Evolutionary conservation across 2,329 filamentous ascomycete species (phyloP), one percentile per base, ranked within the genome.

Genomic region (Ophioceras dolichostomum): DNA sequence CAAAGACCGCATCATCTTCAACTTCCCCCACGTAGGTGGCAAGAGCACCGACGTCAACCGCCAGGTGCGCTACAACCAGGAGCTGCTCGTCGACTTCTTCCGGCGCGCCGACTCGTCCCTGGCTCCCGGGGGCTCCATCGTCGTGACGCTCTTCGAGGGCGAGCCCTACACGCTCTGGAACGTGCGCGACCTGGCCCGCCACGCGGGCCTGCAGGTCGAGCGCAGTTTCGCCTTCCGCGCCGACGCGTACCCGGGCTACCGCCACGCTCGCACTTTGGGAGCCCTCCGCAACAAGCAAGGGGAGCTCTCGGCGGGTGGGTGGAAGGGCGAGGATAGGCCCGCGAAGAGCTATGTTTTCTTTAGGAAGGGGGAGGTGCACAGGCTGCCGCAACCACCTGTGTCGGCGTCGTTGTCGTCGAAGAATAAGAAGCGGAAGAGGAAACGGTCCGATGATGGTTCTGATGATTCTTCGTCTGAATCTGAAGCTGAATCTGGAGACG

Each of bases 91-190:
- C 12, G 63, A 66, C 31, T 84, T 84, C 60, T 85, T 86, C 61
- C 55, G 57, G 41, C 60, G 65, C 39, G 67, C 71, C 1, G 60
- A 64, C 39, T 67, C 71, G 1, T 65, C 68, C 2, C 65, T 83
- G 2, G 60, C 70, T 0, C 63, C 62, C 1, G 64, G 68, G 5
- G 78, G 77, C 26, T 54, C 72, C 48, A 77, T 95, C 38, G 60
- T 94, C 37, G 77, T 96, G 17, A 93, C 87, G 0, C 63, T 96
- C 9, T 98, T 98, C 56, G 89, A 95, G 57, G 83, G 83, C 41
- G 82, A 93, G 57, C 91, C 91, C 1, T 98, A 98, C 56, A 89
- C 86, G 2, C 70, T 95, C 1, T 98, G 91, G 91, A 95, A 96
- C 61, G 71, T 96, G 19, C 74, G 79, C 26, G 89, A 95, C 61